Base-by-base conservation (phyloP, 2,329 filamentous ascomycete genomes). In the Zasmidium angulare region DNA sequence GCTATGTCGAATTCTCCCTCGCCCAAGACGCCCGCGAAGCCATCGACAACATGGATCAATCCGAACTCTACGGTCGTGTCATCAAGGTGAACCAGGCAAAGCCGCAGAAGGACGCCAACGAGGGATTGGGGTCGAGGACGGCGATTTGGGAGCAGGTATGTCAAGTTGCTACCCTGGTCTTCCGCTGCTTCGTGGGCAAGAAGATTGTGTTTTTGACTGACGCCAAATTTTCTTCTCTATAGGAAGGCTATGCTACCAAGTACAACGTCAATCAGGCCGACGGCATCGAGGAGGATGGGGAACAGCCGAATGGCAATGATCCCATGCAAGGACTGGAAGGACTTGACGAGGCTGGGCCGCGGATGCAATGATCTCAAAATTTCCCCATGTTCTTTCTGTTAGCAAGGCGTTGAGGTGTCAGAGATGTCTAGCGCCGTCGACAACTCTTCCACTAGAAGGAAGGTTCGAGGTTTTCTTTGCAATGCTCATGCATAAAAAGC, bases 21-120 rank as follows among this genome's bases (percentile, higher is more conserved):
- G 83, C 86, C 12, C 85, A 88, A 58, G 95, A 99, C 76, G 93
- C 93, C 24, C 88, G 88, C 71, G 93, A 98, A 77, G 95, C 95
- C 53, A 96, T 99, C 74, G 92, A 98, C 81, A 99, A 99, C 74
- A 98, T 99, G 93, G 91, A 99, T 73, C 92, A 96, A 74, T 89
- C 93, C 61, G 93, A 98, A 78, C 84, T 99, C 49, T 98, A 93
- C 73, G 96, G 95, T 11, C 86, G 91, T 60, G 88, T 95, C 14
- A 89, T 99, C 74, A 96, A 93, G 75, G 93, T 98, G 53, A 93
- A 91, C 48, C 85, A 89, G 56, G 96, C 96, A 47, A 99, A 96
- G 76, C 86, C 91, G 29, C 91, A 95, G 63, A 97, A 96, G 81
- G 91, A 91, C 68, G 85, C 86, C 52, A 90, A 90, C 55, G 91